phyloP scores from a whole-genome alignment of 352 stramenopile genomes.

The Globisporangium lucens region DNA sequence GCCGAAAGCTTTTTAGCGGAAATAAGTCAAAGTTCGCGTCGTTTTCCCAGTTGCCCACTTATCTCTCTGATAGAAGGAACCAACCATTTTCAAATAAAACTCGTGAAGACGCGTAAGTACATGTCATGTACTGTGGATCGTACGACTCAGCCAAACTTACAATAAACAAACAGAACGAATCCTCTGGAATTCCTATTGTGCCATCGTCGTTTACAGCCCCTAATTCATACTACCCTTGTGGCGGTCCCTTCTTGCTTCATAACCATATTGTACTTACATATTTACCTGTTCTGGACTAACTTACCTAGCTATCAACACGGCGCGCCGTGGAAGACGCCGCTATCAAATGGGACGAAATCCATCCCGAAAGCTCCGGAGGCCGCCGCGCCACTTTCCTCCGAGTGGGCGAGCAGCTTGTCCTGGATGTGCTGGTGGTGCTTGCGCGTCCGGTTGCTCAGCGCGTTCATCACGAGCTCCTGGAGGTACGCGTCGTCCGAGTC shows the following conservation, averaged over 20 bases:
- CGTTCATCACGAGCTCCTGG: conserved; percentile 16
- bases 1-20: too few species aligned
- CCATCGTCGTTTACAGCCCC: too few species aligned
- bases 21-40: too few species aligned
- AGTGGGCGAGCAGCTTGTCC: conserved; percentile 9
- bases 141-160: too few species aligned
- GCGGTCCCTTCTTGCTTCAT: not conserved
- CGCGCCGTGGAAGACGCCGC: not conserved
- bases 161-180: too few species aligned
- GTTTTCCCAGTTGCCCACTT: too few species aligned
- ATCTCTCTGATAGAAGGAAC: too few species aligned
- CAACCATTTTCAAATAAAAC: too few species aligned
- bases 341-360: not conserved
- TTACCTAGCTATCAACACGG: not conserved
- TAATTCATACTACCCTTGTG: too few species aligned
- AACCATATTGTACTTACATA: not conserved
- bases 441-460: conserved; percentile 16
- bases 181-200: too few species aligned
- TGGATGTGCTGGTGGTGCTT: conserved; percentile 15
- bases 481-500: conserved; percentile 10
- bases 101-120: too few species aligned
- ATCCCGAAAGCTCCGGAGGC: not conserved
- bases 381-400: not conserved
- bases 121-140: too few species aligned
- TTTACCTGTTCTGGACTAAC: not conserved